Evolutionary conservation across 768 basidiomycete genomes (phyloP).

Genomic region (Mycena filopes): DNA sequence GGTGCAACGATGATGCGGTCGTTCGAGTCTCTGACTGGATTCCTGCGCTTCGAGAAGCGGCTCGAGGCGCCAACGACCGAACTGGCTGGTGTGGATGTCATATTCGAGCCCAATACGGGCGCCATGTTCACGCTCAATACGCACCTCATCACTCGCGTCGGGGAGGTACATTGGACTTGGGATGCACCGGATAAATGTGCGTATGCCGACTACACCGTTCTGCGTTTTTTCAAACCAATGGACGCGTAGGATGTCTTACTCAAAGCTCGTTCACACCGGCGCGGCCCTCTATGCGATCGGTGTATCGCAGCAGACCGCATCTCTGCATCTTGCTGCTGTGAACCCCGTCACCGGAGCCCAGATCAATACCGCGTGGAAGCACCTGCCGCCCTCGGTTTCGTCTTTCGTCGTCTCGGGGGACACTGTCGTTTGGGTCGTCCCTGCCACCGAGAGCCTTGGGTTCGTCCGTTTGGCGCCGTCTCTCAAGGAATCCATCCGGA

Average conservation of each 20-base stretch:
- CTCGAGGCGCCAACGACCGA: slow-evolving; percentile 61
- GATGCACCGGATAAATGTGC: slow-evolving; percentile 74
- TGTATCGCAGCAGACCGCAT: slow-evolving; percentile 62
- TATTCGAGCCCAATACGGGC: slow-evolving; percentile 46
- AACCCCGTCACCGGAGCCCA: slow-evolving; percentile 50
- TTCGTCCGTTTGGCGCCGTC: slow-evolving; percentile 54
- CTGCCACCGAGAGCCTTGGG: slow-evolving; percentile 12
- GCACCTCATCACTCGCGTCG: slow-evolving; percentile 63
- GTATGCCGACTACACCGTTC: slow-evolving; percentile 35
- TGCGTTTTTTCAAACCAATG: slow-evolving; percentile 9
- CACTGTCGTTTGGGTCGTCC: slow-evolving; percentile 24
- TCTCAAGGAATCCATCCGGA: slow-evolving; percentile 58
- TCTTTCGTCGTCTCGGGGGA: slow-evolving; percentile 24
- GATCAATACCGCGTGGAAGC: slow-evolving; percentile 25
- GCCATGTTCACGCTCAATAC: slow-evolving; percentile 69
- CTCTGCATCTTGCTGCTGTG: slow-evolving; percentile 71
- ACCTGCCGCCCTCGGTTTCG: slow-evolving; percentile 25
- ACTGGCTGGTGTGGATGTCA: slow-evolving; percentile 63
- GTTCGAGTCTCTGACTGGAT: slow-evolving; percentile 73
- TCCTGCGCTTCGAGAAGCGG: slow-evolving; percentile 71
- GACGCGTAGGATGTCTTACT: slow-evolving; percentile 69
- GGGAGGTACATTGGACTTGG: slow-evolving; percentile 77
- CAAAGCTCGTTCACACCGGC: slow-evolving; percentile 65
- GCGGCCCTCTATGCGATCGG: slow-evolving; percentile 69
- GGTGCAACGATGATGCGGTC: slow-evolving; percentile 75